Evolutionary conservation across 495 filamentous ascomycete genomes (phyloP).

Genomic region (Chaetomidium leptoderma): DNA sequence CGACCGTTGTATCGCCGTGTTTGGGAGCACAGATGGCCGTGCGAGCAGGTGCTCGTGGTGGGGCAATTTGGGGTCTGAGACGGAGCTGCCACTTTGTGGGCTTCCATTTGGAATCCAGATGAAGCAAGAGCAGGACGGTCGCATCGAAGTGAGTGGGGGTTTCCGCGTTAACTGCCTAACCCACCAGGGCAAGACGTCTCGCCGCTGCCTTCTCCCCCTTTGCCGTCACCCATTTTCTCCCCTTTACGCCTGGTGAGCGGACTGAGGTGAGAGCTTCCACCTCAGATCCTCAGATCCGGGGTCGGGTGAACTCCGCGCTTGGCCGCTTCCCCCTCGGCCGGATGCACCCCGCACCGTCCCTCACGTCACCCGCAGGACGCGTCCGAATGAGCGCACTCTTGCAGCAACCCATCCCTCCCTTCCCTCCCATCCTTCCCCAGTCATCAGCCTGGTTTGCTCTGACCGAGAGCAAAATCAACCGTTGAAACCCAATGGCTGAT

Average conservation of each 20-base stretch:
- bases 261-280: no score
- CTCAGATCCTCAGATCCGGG: no score
- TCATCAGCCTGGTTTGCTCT: no score
- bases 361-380: neutral
- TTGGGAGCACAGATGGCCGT: neutral
- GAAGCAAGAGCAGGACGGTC: neutral
- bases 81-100: neutral
- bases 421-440: neutral
- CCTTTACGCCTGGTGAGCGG: no score
- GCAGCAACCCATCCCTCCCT: neutral
- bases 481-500: no score
- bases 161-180: no score
- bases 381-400: neutral
- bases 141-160: slow-evolving; percentile 4
- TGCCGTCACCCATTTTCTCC: no score
- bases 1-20: slow-evolving; percentile 5
- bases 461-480: no score
- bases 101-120: neutral
- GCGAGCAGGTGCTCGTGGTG: neutral
- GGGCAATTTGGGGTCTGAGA: slow-evolving; percentile 4
- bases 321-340: neutral
- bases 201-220: no score
- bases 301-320: neutral
- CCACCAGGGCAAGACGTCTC: no score
- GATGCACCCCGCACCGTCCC: slow-evolving; percentile 4